Conservation (phyloP, 345 rosid genomes). For the Citrus reticulata region DNA sequence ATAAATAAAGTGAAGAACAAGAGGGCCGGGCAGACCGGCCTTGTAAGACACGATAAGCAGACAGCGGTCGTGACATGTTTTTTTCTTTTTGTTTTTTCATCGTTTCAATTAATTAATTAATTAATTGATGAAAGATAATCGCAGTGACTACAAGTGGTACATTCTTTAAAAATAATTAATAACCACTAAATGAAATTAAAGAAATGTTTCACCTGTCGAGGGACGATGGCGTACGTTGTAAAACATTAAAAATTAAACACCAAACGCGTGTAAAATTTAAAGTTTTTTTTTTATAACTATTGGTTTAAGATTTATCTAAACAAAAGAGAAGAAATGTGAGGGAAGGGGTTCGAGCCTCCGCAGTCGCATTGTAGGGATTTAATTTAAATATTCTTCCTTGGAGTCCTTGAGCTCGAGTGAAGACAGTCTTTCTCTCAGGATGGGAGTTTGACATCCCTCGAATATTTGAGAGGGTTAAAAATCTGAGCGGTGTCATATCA, state of each 20-base stretch:
- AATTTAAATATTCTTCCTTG: no score
- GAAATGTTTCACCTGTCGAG: conserved; percentile 8
- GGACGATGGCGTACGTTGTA: conserved; percentile 1
- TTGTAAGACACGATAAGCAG: conserved; percentile 31
- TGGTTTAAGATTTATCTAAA: neutral
- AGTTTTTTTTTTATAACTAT: neutral
- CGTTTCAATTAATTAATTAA: no score
- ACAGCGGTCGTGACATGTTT: neutral
- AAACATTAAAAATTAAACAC: neutral
- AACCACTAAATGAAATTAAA: neutral
- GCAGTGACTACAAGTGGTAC: no score
- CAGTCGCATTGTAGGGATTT: no score
- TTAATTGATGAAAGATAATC: neutral
- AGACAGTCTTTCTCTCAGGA: no score
- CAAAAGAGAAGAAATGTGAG: neutral
- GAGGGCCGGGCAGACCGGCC: conserved; percentile 8
- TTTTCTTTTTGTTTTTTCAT: neutral
- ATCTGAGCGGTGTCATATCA: no score
- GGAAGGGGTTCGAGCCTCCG: no score
- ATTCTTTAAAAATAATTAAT: no score
- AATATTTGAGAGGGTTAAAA: no score
- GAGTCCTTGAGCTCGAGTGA: no score
- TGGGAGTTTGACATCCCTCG: no score
- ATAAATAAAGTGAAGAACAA: neutral
- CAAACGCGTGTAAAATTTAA: neutral